Evolutionary conservation across 2,329 filamentous ascomycete species (phyloP), one percentile per base, ranked within the genome.

Genomic region (Fusarium pininemorale): DNA sequence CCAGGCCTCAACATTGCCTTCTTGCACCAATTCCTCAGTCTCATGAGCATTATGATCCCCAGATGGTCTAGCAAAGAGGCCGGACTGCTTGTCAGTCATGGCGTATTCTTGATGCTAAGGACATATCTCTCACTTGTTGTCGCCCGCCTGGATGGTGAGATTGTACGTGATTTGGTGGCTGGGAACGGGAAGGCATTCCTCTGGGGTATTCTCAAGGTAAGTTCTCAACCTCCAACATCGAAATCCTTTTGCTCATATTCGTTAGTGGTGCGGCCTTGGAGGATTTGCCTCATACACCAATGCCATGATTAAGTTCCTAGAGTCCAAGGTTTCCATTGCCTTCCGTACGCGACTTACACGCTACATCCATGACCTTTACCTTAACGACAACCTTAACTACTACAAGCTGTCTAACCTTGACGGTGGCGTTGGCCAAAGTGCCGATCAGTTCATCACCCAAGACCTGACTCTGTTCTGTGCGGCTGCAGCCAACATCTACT

Each of bases 21-120:
- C 79, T 83, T 99, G 60, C 96, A 99, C 81, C 96, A 99, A 83
- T 98, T 99, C 78, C 87, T 98, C 58, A 98, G 96, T 79, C 85
- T 99, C 62, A 90, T 98, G 85, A 98, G 95, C 83, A 98, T 99
- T 80, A 97, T 98, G 94, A 93, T 99, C 71, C 96, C 96, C 11
- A 88, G 96, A 72, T 98, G 96, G 93, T 92, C 92, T 22, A 98
- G 95, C 82, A 99, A 99, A 82, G 96, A 98, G 85, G 95, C 96
- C 0, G 96, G 95, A 3, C 84, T 99, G 72, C 86, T 99, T 37
- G 83, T 98, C 71, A 96, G 95, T 79, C 96, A 99, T 79, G 93
- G 94, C 24, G 87, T 94, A 37, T 99, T 98, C 82, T 84, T 99
- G 72, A 91, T 99, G 86, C 86, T 98, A 59, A 88, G 96, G 69